Percentiles rank a stretch among this genome's conserved stretches.
Evolutionary conservation across 73 alveolate genomes (phyloP).

Genomic region (Paramecium sexaurelia): DNA sequence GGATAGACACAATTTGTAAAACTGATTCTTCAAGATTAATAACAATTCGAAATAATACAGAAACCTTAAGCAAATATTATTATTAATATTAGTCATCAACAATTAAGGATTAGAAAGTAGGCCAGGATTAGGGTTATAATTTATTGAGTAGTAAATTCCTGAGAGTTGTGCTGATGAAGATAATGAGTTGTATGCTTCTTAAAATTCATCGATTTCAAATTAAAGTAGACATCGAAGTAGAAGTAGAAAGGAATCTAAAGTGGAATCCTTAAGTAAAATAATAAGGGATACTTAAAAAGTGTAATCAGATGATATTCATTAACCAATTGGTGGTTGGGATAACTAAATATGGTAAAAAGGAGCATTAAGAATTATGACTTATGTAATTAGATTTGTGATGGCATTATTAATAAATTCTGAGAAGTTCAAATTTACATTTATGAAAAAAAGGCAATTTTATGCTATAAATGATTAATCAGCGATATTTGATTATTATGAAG

Average conservation of each 20-base stretch:
- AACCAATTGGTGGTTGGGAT: constrained; percentile 18
- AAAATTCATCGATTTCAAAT: not conserved
- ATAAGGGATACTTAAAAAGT: not conserved
- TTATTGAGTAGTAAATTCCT: not conserved
- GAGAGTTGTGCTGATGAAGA: constrained; percentile 22
- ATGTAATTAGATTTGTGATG: constrained; percentile 25
- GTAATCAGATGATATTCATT: not conserved
- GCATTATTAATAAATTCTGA: constrained; percentile 28
- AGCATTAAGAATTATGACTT: constrained; percentile 47
- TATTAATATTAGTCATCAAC: not conserved
- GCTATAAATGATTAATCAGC: constrained; percentile 37
- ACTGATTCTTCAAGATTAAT: constrained; percentile 14
- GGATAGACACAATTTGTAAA: not conserved
- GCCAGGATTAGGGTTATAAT: not conserved
- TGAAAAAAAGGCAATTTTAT: not conserved
- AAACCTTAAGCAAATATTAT: not conserved
- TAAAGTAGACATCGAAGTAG: not conserved
- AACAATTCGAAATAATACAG: constrained; percentile 23
- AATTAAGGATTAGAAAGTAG: not conserved
- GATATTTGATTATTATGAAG: not conserved
- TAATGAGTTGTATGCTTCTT: not conserved
- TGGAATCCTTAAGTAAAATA: not conserved
- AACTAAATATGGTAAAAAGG: constrained; percentile 22
- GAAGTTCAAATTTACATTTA: constrained; percentile 39
- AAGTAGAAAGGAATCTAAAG: not conserved